Conservation (phyloP, 176 grass and related monocot species). For the Triticum urartu region DNA sequence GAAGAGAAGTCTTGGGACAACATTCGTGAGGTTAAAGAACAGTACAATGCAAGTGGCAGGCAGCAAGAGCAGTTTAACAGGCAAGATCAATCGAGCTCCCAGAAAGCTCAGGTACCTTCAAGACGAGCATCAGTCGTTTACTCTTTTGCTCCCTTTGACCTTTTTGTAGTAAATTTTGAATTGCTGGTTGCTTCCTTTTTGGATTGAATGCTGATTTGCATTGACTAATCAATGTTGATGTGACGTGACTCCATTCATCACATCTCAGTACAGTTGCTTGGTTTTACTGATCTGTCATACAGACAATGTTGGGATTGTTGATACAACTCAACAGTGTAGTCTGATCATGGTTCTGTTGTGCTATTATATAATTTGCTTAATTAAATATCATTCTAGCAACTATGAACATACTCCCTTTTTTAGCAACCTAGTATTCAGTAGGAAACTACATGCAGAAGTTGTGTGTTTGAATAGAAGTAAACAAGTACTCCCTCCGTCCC, state of each 20-base stretch:
- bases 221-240: background rate
- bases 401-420: background rate
- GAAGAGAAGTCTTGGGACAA: slow-evolving; percentile 92
- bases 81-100: slow-evolving; percentile 58
- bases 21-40: slow-evolving; percentile 68
- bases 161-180: slow-evolving; percentile 8
- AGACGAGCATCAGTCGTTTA: background rate
- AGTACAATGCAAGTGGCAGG: slow-evolving; percentile 50
- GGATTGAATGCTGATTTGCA: background rate
- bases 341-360: background rate
- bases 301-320: background rate
- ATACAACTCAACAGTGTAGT: background rate
- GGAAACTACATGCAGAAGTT: background rate
- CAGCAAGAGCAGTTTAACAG: slow-evolving; percentile 61
- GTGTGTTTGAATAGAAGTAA: background rate
- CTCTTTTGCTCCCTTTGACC: slow-evolving; percentile 2
- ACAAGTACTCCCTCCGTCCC: background rate
- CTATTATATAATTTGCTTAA: background rate
- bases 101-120: slow-evolving; percentile 53
- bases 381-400: background rate
- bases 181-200: background rate
- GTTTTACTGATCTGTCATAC: background rate
- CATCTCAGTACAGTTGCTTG: background rate
- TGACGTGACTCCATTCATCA: background rate
- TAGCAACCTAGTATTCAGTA: background rate